Conservation (phyloP, 2,329 filamentous ascomycete species). For the Beauveria varroae region DNA sequence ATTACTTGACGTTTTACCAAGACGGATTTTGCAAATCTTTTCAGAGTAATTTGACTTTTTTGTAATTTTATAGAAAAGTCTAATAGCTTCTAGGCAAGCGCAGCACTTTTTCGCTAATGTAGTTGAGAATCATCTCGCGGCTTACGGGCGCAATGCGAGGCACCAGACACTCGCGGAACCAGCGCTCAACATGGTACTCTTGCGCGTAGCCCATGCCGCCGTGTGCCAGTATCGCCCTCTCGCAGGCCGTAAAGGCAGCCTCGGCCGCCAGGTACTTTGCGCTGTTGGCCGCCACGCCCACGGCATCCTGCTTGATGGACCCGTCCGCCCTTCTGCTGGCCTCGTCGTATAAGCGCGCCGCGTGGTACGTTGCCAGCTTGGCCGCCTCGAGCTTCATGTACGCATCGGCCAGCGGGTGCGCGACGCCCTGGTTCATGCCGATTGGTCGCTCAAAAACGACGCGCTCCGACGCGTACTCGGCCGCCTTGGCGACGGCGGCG, state of each 20-base stretch:
- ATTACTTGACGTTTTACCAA: neutral
- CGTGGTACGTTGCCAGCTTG: constrained; percentile 58
- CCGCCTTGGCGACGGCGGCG: constrained; percentile 55
- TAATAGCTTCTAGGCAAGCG: constrained; percentile 60
- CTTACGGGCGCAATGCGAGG: constrained; percentile 58
- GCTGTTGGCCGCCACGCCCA: constrained; percentile 60
- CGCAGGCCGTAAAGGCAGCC: constrained; percentile 55
- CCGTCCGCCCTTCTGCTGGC: constrained; percentile 35
- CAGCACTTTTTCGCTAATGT: constrained; percentile 61
- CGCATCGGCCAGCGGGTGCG: constrained; percentile 57
- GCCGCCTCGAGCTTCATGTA: constrained; percentile 60
- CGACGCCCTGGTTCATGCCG: constrained; percentile 58
- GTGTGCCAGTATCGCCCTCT: constrained; percentile 50
- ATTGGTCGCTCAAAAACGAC: constrained; percentile 59
- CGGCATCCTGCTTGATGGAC: constrained; percentile 43
- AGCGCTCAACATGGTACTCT: constrained; percentile 59
- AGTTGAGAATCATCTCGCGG: constrained; percentile 71
- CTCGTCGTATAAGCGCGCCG: constrained; percentile 53
- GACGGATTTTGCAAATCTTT: neutral
- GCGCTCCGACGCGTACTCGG: constrained; percentile 58
- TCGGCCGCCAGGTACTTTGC: constrained; percentile 65
- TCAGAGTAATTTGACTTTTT: neutral
- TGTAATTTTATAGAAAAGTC: neutral
- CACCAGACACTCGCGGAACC: constrained; percentile 57
- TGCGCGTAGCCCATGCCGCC: constrained; percentile 60